phyloP scores from a whole-genome alignment of 805 yeast genomes.

The Wickerhamiella australiensis region DNA sequence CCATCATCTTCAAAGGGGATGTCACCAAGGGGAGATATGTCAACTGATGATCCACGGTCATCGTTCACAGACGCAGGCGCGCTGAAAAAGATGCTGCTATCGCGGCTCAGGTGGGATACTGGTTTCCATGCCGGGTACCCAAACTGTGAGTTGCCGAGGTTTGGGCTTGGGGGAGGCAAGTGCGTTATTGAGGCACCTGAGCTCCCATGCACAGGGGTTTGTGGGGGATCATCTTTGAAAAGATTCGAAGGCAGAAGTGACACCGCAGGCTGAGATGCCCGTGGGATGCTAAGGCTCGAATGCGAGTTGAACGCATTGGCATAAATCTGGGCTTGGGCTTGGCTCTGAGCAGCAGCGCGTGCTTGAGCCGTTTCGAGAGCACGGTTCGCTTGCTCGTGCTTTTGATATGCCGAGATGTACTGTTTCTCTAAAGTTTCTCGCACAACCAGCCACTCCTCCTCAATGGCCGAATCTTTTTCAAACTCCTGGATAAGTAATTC shows the following conservation, averaged over 20 bases:
- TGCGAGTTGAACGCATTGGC: slow-evolving; percentile 8
- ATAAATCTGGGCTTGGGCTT: slow-evolving; percentile 12
- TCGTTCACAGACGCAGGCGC: slow-evolving; percentile 2
- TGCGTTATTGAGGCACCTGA: background rate
- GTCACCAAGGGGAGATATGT: background rate
- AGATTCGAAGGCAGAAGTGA: slow-evolving; percentile 4
- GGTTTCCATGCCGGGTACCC: slow-evolving; percentile 4
- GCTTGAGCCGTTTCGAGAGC: slow-evolving; percentile 17
- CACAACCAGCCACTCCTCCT: slow-evolving; percentile 28
- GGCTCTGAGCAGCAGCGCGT: slow-evolving; percentile 16
- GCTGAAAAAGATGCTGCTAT: slow-evolving; percentile 10
- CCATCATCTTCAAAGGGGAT: background rate
- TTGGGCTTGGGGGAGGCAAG: background rate
- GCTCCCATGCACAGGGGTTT: background rate
- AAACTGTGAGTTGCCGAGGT: background rate
- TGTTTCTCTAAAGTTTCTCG: slow-evolving; percentile 29
- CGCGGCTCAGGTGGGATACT: slow-evolving; percentile 6
- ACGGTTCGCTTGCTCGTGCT: slow-evolving; percentile 25
- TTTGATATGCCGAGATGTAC: slow-evolving; percentile 28
- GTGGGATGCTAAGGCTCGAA: background rate
- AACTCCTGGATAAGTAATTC: slow-evolving; percentile 20
- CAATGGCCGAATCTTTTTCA: slow-evolving; percentile 25
- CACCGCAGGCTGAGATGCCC: background rate
- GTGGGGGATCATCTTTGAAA: slow-evolving; percentile 9
- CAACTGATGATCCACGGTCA: background rate